Percentiles rank a stretch among this genome's conserved stretches.
These are phyloP conservation scores for Reutealis trisperma DNA, from an alignment of 345 rosid genomes.

Conservation along the genomic window DNA sequence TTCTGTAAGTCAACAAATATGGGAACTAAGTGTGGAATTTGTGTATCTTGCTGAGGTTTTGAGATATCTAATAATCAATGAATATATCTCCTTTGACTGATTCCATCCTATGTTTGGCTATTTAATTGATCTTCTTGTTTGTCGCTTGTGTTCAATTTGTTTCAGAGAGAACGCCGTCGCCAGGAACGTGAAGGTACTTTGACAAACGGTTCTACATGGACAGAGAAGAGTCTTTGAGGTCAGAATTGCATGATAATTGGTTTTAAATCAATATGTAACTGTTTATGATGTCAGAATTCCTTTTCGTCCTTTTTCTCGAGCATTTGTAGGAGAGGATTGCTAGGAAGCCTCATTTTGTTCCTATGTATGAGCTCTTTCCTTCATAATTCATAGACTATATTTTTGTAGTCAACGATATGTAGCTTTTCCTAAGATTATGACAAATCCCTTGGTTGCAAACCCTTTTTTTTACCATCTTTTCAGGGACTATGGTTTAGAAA, in stretches of 20 bases:
- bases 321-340: neutral
- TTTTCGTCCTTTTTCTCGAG: neutral
- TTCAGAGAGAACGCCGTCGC: slow-evolving; percentile 40
- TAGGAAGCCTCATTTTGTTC: too few species aligned
- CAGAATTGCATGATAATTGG: neutral
- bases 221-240: slow-evolving; percentile 6
- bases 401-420: too few species aligned
- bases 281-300: neutral
- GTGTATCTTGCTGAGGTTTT: too few species aligned
- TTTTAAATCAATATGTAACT: neutral
- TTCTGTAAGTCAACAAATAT: neutral
- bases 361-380: neutral
- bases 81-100: neutral
- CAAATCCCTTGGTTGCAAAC: too few species aligned
- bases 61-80: neutral
- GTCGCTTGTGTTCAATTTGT: neutral
- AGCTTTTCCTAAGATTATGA: too few species aligned
- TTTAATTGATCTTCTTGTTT: neutral
- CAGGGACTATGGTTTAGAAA: too few species aligned
- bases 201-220: slow-evolving; percentile 23
- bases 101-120: neutral
- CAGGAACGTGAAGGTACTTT: slow-evolving; percentile 41
- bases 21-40: neutral
- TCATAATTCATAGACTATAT: too few species aligned
- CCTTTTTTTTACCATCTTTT: too few species aligned